Evolutionary conservation across 345 rosid species (phyloP).

Genomic region (Dimocarpus longan): DNA sequence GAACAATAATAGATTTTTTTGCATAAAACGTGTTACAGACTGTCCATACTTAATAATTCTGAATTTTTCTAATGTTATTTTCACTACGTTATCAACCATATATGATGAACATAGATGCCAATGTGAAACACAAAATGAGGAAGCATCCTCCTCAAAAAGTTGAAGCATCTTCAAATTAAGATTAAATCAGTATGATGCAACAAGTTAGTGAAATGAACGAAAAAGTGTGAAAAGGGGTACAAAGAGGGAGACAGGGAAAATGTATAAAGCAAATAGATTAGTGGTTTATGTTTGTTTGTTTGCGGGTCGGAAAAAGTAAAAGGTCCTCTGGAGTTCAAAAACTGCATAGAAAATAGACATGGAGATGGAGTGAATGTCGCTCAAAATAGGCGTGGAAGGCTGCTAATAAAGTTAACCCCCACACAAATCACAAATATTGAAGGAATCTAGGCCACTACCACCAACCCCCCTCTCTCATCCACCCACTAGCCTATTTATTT

Average conservation of each 20-base stretch:
- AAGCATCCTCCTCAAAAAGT: not conserved
- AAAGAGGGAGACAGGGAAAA: not conserved
- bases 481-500: conserved; percentile 5
- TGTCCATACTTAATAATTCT: too few relatives aligned
- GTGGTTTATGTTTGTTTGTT: not conserved
- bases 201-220: not conserved
- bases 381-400: conserved; percentile 21
- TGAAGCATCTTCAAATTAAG: not conserved
- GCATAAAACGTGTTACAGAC: too few relatives aligned
- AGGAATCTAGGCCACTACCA: conserved; percentile 22
- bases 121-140: not conserved
- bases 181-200: not conserved
- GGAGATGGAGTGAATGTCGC: conserved; percentile 4
- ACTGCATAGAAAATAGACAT: not conserved
- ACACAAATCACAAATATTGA: not conserved
- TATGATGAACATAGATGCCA: not conserved
- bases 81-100: not conserved
- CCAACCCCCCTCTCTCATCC: not conserved
- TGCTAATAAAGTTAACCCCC: conserved; percentile 15
- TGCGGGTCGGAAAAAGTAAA: conserved; percentile 2
- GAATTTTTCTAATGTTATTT: too few relatives aligned
- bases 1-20: too few relatives aligned
- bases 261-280: not conserved
- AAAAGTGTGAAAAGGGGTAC: not conserved
- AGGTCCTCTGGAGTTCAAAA: not conserved